Percentiles rank a stretch among this genome's conserved stretches.
These are phyloP conservation scores for Lactifluus rugatus DNA, from an alignment of 768 basidiomycete species.

Conservation along the genomic window DNA sequence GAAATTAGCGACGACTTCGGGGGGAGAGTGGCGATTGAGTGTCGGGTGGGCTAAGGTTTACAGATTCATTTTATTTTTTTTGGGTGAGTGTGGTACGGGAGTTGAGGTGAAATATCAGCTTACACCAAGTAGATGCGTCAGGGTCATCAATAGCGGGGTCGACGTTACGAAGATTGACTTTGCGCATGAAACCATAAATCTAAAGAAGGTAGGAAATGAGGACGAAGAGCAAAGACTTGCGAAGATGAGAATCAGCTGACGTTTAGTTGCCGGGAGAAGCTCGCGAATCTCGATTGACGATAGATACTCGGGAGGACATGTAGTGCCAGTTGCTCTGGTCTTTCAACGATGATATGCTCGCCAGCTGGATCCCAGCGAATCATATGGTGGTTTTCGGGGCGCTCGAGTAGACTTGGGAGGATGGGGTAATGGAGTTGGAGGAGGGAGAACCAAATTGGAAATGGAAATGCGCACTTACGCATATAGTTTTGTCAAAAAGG, in stretches of 20 bases:
- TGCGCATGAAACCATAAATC: slow-evolving; percentile 99
- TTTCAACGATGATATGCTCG: slow-evolving; percentile 91
- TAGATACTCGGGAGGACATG: slow-evolving; percentile 92
- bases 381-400: slow-evolving; percentile 91
- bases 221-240: slow-evolving; percentile 16
- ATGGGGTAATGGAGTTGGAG: neutral
- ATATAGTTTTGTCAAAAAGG: slow-evolving; percentile 96
- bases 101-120: slow-evolving; percentile 28
- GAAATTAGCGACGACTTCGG: slow-evolving; percentile 88
- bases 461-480: slow-evolving; percentile 45
- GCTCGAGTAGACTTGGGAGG: slow-evolving; percentile 63
- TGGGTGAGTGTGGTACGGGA: slow-evolving; percentile 8
- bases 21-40: slow-evolving; percentile 80
- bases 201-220: slow-evolving; percentile 28
- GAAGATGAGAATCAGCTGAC: slow-evolving; percentile 32
- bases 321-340: slow-evolving; percentile 86
- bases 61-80: slow-evolving; percentile 13
- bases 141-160: slow-evolving; percentile 93
- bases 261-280: slow-evolving; percentile 96
- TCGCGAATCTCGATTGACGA: slow-evolving; percentile 92
- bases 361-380: slow-evolving; percentile 93
- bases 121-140: slow-evolving; percentile 96
- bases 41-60: slow-evolving; percentile 68
- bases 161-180: slow-evolving; percentile 91
- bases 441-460: slow-evolving; percentile 1